Percentiles rank a stretch among this genome's conserved stretches.
Conservation (phyloP, 129 eudicot species). For the Tanacetum coccineum region DNA sequence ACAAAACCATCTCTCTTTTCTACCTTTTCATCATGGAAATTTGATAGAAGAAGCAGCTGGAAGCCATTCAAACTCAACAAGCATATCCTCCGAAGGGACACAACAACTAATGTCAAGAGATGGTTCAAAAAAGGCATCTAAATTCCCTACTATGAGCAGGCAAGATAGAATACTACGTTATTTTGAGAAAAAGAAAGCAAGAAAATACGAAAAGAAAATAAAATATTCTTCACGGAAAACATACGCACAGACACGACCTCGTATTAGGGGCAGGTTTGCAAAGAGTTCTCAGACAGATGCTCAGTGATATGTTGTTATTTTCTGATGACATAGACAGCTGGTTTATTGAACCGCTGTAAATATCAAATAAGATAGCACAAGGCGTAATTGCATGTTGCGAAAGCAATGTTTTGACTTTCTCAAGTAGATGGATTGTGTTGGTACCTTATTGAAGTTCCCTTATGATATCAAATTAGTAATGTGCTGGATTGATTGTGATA, state of each 20-base stretch:
- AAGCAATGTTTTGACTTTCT: neutral
- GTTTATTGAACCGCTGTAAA: conserved; percentile 1
- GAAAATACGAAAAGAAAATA: conserved; percentile 28
- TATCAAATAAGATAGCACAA: conserved; percentile 17
- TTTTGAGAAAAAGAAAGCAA: conserved; percentile 34
- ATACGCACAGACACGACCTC: conserved; percentile 31
- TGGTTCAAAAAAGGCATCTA: conserved; percentile 3
- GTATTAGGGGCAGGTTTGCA: conserved; percentile 33
- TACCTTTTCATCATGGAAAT: conserved; percentile 10
- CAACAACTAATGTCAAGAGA: conserved; percentile 17
- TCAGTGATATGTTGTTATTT: no score
- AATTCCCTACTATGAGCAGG: conserved; percentile 26
- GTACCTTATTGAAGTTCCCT: neutral
- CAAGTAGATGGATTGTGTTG: conserved; percentile 12
- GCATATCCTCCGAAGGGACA: conserved; percentile 20
- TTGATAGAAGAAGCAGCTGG: conserved; percentile 12
- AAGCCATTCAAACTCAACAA: conserved; percentile 33
- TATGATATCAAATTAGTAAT: conserved; percentile 10
- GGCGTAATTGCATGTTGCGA: neutral
- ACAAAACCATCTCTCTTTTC: conserved; percentile 10
- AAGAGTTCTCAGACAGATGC: conserved; percentile 22
- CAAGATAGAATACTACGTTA: conserved; percentile 29
- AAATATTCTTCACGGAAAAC: conserved; percentile 27
- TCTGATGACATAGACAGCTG: neutral
- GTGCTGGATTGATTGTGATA: conserved; percentile 2